Evolutionary conservation across 306 rosid species (phyloP).

Genomic region (Lupinus albus): DNA sequence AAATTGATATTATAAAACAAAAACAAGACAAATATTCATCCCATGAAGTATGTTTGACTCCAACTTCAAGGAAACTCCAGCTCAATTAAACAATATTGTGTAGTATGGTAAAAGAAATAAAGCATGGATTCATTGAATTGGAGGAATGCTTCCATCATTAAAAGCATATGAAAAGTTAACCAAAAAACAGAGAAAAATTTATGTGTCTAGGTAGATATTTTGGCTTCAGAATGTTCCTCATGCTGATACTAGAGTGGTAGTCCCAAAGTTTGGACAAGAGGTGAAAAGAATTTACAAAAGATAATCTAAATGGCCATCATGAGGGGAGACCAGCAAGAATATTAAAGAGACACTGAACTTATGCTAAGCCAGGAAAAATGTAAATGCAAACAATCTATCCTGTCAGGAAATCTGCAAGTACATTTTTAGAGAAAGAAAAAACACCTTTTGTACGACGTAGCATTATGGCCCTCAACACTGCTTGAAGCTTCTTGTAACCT

Average conservation of each 20-base stretch:
- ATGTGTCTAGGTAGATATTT: no score
- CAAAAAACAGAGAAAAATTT: neutral
- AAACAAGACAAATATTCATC: conserved; percentile 38
- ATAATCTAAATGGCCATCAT: conserved; percentile 5
- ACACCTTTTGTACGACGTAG: conserved; percentile 97
- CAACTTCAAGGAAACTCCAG: conserved; percentile 26
- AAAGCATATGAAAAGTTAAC: conserved; percentile 17
- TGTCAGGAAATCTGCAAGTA: neutral
- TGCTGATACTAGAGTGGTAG: neutral
- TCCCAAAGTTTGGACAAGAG: conserved; percentile 16
- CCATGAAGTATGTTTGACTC: conserved; percentile 20
- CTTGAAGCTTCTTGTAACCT: conserved; percentile 98
- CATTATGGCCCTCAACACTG: conserved; percentile 97
- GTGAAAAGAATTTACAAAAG: conserved; percentile 7
- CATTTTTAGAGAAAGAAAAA: conserved; percentile 1
- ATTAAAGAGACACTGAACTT: conserved; percentile 23
- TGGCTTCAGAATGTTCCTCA: neutral
- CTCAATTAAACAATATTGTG: conserved; percentile 28
- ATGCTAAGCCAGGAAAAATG: conserved; percentile 14
- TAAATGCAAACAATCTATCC: conserved; percentile 13
- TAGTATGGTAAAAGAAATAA: conserved; percentile 21
- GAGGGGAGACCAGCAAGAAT: conserved; percentile 27
- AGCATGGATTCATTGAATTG: conserved; percentile 11
- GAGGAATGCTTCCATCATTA: conserved; percentile 23
- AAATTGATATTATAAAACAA: conserved; percentile 35